Conservation (phyloP, 345 rosid genomes). For the Carallia pectinifolia region DNA sequence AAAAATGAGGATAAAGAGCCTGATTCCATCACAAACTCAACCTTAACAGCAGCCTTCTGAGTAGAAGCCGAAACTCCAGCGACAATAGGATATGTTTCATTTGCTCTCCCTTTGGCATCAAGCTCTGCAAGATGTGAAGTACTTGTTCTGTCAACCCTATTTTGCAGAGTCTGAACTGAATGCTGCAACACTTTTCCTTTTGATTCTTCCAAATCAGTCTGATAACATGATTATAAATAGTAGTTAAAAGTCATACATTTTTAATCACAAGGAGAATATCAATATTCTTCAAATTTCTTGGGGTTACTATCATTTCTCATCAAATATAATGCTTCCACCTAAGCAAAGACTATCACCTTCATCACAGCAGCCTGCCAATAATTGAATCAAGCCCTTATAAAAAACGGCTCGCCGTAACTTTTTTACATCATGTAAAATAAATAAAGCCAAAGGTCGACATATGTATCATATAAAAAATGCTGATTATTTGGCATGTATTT, state of each 20-base stretch:
- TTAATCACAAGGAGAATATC: not conserved
- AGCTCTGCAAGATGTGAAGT: conserved; percentile 25
- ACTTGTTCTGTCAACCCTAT: conserved; percentile 17
- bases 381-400: not conserved
- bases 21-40: conserved; percentile 21
- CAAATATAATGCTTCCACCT: not conserved
- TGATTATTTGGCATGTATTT: not conserved
- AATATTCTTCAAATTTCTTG: not conserved
- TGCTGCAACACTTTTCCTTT: conserved; percentile 7
- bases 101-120: conserved; percentile 16
- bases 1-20: no score
- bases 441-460: not conserved
- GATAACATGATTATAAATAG: conserved; percentile 11
- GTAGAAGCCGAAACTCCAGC: conserved; percentile 31
- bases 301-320: not conserved
- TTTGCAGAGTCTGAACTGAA: conserved; percentile 15
- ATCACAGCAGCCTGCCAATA: conserved; percentile 3
- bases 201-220: conserved; percentile 20
- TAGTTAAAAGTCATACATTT: conserved; percentile 5
- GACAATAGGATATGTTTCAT: conserved; percentile 9
- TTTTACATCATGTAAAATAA: not conserved
- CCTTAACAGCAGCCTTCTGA: conserved; percentile 35
- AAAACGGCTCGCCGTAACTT: not conserved
- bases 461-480: not conserved
- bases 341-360: not conserved